These are phyloP conservation scores for Chlorophyllum brunneum DNA, from an alignment of 768 basidiomycete species.

Conservation along the genomic window DNA sequence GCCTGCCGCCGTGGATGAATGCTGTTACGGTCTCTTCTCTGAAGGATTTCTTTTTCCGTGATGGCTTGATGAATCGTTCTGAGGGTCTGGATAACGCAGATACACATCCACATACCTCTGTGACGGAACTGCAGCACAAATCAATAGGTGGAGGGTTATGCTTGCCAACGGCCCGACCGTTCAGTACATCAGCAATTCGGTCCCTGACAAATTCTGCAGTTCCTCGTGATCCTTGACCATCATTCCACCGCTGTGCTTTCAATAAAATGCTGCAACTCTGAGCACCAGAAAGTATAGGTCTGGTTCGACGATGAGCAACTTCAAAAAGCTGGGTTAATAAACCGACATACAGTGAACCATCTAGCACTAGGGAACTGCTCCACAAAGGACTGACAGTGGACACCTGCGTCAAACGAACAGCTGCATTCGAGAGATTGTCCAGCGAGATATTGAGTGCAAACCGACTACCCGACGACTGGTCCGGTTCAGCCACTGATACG, in stretches of 20 bases:
- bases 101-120: constrained; percentile 5
- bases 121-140: constrained; percentile 14
- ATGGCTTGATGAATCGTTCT: neutral
- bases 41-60: constrained; percentile 4
- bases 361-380: constrained; percentile 43
- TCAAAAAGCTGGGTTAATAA: constrained; percentile 10
- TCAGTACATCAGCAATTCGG: constrained; percentile 11
- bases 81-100: neutral
- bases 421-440: constrained; percentile 42
- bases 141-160: constrained; percentile 15
- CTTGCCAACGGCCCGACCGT: constrained; percentile 4
- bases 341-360: constrained; percentile 39
- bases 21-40: constrained; percentile 19
- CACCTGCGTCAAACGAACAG: constrained; percentile 53
- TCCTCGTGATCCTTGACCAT: constrained; percentile 16
- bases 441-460: constrained; percentile 56
- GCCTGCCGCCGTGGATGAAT: constrained; percentile 45
- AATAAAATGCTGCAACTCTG: constrained; percentile 13
- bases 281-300: constrained; percentile 11
- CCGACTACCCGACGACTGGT: constrained; percentile 39
- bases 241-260: constrained; percentile 13
- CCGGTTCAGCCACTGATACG: constrained; percentile 48
- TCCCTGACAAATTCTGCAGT: constrained; percentile 12
- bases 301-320: constrained; percentile 7
- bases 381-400: constrained; percentile 68